These are phyloP conservation scores for Colletotrichum tofieldiae DNA, from an alignment of 2,329 filamentous ascomycete species.

Conservation along the genomic window DNA sequence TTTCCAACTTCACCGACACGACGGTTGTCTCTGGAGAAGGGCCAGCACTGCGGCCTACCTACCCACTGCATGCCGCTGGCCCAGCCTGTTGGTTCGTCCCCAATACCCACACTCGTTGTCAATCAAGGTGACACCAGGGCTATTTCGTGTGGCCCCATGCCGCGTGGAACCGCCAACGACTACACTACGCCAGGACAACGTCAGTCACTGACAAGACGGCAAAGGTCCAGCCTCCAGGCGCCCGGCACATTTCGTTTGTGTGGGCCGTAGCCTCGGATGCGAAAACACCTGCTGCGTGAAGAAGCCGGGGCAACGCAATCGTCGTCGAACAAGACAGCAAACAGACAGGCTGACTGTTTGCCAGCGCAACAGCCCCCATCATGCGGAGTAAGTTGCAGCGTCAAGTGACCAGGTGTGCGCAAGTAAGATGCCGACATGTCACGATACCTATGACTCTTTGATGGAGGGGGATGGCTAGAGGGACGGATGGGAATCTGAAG, in stretches of 20 bases:
- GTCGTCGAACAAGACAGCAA: slow-evolving; percentile 23
- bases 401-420: slow-evolving; percentile 39
- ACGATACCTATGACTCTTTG: slow-evolving; percentile 37
- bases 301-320: slow-evolving; percentile 32
- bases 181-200: slow-evolving; percentile 23
- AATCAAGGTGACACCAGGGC: slow-evolving; percentile 41
- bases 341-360: slow-evolving; percentile 40
- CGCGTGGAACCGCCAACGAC: slow-evolving; percentile 28
- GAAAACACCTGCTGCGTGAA: slow-evolving; percentile 9
- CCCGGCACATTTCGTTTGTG: slow-evolving; percentile 20
- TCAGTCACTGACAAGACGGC: slow-evolving; percentile 23
- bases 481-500: slow-evolving; percentile 16
- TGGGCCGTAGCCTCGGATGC: slow-evolving; percentile 20
- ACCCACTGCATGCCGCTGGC: slow-evolving; percentile 22
- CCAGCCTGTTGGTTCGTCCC: slow-evolving; percentile 40
- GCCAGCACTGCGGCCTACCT: slow-evolving; percentile 30
- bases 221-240: slow-evolving; percentile 11
- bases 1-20: slow-evolving; percentile 37
- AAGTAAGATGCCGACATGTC: slow-evolving; percentile 43
- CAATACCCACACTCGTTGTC: slow-evolving; percentile 34
- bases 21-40: slow-evolving; percentile 38
- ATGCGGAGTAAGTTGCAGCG: slow-evolving; percentile 38
- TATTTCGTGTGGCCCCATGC: slow-evolving; percentile 38
- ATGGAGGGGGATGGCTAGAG: slow-evolving; percentile 17
- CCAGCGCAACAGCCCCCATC: slow-evolving; percentile 38